These are phyloP conservation scores for Torulaspora pretoriensis DNA, from an alignment of 1,139 yeast species.

Conservation along the genomic window DNA sequence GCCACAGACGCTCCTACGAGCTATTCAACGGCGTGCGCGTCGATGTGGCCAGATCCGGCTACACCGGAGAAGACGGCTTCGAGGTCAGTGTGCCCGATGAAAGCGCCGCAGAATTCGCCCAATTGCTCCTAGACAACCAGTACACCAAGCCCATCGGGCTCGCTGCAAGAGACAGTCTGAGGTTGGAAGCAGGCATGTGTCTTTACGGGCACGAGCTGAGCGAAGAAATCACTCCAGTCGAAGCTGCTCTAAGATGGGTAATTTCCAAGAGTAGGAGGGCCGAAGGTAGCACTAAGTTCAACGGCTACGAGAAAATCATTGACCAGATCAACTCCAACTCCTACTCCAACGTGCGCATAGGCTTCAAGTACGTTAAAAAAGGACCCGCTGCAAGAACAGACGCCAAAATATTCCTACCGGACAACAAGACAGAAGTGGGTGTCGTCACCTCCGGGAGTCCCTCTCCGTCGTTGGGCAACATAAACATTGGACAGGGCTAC, in stretches of 20 bases:
- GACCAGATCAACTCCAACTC: slow-evolving; percentile 65
- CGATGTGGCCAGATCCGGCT: slow-evolving; percentile 90
- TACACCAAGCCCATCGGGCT: slow-evolving; percentile 83
- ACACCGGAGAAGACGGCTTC: slow-evolving; percentile 98
- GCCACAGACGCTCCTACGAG: slow-evolving; percentile 57
- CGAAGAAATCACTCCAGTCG: slow-evolving; percentile 80
- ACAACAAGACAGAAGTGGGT: slow-evolving; percentile 58
- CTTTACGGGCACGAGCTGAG: slow-evolving; percentile 87
- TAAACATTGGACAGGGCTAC: slow-evolving; percentile 88
- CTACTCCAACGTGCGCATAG: slow-evolving; percentile 62
- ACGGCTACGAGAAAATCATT: slow-evolving; percentile 70
- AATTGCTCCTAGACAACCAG: slow-evolving; percentile 52
- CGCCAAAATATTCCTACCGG: slow-evolving; percentile 55
- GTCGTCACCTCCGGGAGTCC: slow-evolving; percentile 84
- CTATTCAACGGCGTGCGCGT: slow-evolving; percentile 42
- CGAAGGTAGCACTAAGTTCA: slow-evolving; percentile 49
- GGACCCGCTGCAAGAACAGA: slow-evolving; percentile 96
- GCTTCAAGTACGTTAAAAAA: slow-evolving; percentile 51
- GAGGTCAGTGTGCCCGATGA: slow-evolving; percentile 75
- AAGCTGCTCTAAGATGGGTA: slow-evolving; percentile 85
- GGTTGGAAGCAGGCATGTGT: slow-evolving; percentile 98
- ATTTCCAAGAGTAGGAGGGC: slow-evolving; percentile 75
- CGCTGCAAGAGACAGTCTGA: slow-evolving; percentile 92
- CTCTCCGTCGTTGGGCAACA: slow-evolving; percentile 68
- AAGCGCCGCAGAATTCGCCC: slow-evolving; percentile 60